Evolutionary conservation across 768 basidiomycete genomes (phyloP), one percentile per base, ranked within the genome.

Genomic region (Russula earlei): DNA sequence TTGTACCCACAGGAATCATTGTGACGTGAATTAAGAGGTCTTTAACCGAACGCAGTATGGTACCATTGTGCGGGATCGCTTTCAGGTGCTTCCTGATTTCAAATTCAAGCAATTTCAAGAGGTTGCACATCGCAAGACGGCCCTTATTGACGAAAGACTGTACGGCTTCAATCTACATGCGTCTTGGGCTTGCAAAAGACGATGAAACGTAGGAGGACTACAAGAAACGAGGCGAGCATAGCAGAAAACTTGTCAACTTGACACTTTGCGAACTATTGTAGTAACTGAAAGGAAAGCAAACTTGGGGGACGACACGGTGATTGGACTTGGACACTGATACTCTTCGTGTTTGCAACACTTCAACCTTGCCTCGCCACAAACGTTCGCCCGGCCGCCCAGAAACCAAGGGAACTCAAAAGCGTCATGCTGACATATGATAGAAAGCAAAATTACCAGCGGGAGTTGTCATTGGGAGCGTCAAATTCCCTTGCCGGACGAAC

Each of bases 201-300:
- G 58, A 55, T 46, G 60, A 59, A 56, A 55, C 49, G 54, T 52
- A 75, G 70, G 69, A 74, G 74, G 70, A 75, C 67, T 76, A 80
- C 77, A 77, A 71, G 75, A 79, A 75, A 78, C 72, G 67, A 71
- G 77, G 71, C 68, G 75, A 61, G 75, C 66, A 71, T 65, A 72
- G 74, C 75, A 75, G 69, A 71, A 77, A 71, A 83, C 80, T 82
- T 83, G 81, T 77, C 64, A 81, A 80, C 79, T 83, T 82, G 79
- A 72, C 67, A 72, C 72, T 71, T 77, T 72, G 76, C 73, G 79
- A 82, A 75, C 74, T 77, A 62, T 77, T 64, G 62, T 60, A 63
- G 62, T 60, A 63, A 68, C 63, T 56, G 52, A 74, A 72, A 71
- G 73, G 74, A 69, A 77, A 69, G 70, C 74, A 75, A 75, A 69